Evolutionary conservation across 768 basidiomycete species (phyloP), one percentile per base, ranked within the genome.

Genomic region (Gautieria morchelliformis): DNA sequence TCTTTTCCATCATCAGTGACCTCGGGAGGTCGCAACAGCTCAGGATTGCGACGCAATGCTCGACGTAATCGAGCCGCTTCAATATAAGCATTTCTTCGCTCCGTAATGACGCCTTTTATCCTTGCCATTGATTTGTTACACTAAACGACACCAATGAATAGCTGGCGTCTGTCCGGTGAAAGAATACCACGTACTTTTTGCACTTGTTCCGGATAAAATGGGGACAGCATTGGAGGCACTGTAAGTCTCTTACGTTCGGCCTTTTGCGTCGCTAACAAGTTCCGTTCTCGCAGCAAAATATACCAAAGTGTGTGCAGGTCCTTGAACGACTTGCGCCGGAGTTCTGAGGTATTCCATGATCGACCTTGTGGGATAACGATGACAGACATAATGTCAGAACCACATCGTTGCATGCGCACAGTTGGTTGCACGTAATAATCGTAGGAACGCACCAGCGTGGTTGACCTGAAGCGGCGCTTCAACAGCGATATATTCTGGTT

Each of bases 261-360:
- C 60, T 74, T 77, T 69, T 98, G 94, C 9, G 93, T 91, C 10
- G 89, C 87, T 57, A 97, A 76, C 27, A 95, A 74, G 71, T 98
- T 99, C 4, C 89, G 80, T 70, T 99, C 96, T 61, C 91, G 78
- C 47, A 93, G 65, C 24, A 92, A 73, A 49, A 97, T 77, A 68
- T 95, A 97, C 95, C 96, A 99, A 39, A 99, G 76, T 9, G 84
- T 88, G 69, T 99, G 96, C 60, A 99, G 73, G 67, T 98, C 94
- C 59, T 82, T 80, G 75, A 98, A 98, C 61, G 83, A 89, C 71
- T 97, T 97, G 53, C 85, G 75, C 39, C 96, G 79, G 47, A 99
- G 77, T 66, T 98, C 96, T 10, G 81, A 76, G 7, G 93, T 85
- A 53, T 73, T 78, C 94, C 94, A 98, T 24, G 89, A 75, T 53